Evolutionary conservation across 306 rosid species (phyloP).

Genomic region (Dicorynia guianensis): DNA sequence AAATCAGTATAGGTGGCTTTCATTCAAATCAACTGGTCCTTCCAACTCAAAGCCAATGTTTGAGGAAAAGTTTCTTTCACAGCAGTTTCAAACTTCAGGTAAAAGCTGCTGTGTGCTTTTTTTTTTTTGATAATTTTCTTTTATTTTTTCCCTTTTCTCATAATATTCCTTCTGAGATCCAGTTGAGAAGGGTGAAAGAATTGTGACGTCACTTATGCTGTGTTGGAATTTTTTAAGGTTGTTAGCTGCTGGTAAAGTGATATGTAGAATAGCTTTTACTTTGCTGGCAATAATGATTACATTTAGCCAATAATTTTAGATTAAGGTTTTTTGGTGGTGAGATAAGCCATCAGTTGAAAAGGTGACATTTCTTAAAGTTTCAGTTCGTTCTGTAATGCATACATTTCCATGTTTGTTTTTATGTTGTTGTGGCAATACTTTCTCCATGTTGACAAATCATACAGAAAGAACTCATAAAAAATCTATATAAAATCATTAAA

Average conservation of each 20-base stretch:
- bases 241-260: conserved; percentile 26
- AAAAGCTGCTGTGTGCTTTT: conserved; percentile 29
- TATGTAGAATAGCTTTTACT: conserved; percentile 24
- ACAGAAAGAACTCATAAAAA: not conserved
- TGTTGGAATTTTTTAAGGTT: not conserved
- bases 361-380: no score
- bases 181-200: not conserved
- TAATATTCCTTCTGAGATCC: not conserved
- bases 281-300: not conserved
- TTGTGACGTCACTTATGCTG: no score
- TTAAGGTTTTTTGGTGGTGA: not conserved
- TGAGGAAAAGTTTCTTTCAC: conserved; percentile 96
- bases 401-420: not conserved
- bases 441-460: not conserved
- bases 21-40: conserved; percentile 74
- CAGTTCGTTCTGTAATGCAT: not conserved
- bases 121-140: conserved; percentile 1
- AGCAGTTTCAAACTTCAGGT: conserved; percentile 98
- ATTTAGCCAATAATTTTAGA: not conserved
- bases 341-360: conserved; percentile 5
- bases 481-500: not conserved
- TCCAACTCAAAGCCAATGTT: conserved; percentile 74
- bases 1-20: conserved; percentile 99
- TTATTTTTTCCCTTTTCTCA: not conserved
- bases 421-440: conserved; percentile 1